phyloP scores from a whole-genome alignment of 345 rosid genomes.

The Cardamine occulta region DNA sequence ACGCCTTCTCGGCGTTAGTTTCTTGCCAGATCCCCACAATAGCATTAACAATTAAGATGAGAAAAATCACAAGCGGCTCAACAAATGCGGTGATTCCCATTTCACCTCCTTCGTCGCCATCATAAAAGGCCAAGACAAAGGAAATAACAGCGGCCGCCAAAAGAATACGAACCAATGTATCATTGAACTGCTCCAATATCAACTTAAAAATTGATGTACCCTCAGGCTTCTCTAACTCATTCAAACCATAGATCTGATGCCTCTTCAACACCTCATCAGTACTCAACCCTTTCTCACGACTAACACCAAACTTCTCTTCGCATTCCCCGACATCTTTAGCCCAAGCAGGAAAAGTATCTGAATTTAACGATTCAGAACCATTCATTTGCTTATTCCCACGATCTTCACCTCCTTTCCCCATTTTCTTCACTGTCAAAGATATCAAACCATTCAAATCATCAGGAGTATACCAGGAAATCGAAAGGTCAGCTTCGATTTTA shows the following conservation, averaged over 20 bases:
- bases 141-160: slow-evolving; percentile 76
- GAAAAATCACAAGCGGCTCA: slow-evolving; percentile 88
- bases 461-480: neutral
- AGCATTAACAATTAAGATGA: slow-evolving; percentile 90
- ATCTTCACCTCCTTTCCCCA: slow-evolving; percentile 74
- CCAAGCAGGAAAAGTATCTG: slow-evolving; percentile 74
- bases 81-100: slow-evolving; percentile 85
- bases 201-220: slow-evolving; percentile 60
- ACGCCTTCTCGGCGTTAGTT: slow-evolving; percentile 86
- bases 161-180: slow-evolving; percentile 82
- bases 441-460: slow-evolving; percentile 16
- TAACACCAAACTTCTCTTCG: slow-evolving; percentile 57
- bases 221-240: slow-evolving; percentile 82
- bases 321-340: slow-evolving; percentile 64
- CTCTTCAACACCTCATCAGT: slow-evolving; percentile 60
- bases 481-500: neutral
- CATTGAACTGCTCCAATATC: slow-evolving; percentile 76
- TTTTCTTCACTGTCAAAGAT: slow-evolving; percentile 37
- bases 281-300: slow-evolving; percentile 51
- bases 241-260: slow-evolving; percentile 59
- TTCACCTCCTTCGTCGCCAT: slow-evolving; percentile 92
- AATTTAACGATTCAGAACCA: neutral
- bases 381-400: slow-evolving; percentile 39
- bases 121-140: slow-evolving; percentile 75
- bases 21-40: slow-evolving; percentile 95